Base-by-base conservation (phyloP, 768 basidiomycete species). In the Tremella fuciformis region DNA sequence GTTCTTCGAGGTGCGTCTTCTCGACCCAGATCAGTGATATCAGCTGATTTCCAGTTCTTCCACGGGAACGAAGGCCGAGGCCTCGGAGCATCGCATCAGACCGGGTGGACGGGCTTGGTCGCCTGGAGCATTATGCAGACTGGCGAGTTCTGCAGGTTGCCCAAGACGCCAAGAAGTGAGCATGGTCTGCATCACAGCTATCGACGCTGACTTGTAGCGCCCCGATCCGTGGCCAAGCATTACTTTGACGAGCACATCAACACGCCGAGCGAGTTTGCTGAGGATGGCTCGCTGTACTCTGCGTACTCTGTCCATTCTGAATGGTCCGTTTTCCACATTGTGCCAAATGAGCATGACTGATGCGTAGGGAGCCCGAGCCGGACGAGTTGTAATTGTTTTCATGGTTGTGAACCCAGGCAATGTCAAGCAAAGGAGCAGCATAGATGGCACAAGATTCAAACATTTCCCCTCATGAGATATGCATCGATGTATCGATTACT, bases 51-150 rank as follows among this genome's bases (percentile, higher is more conserved):
- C 25, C 64, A 92, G 88, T 97, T 87, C 80, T 98, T 98, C 86
- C 88, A 97, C 75, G 94, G 86, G 13, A 91, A 99, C 66, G 86
- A 82, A 57, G 96, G 96, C 18, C 84, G 86, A 58, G 96, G 96
- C 18, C 82, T 99, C 13, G 96, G 96, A 40, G 96, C 94, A 2
- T 96, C 92, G 4, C 96, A 99, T 78, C 96, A 99, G 77, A 97
- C 93, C 61, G 96, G 96, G 66, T 99, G 94, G 93, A 79, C 76
- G 6, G 78, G 77, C 56, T 48, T 70, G n/a, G 64, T 76, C 39
- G 69, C 69, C 13, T 74, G 87, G 71, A 78, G 82, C 63, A 92
- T 97, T 65, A 78, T 93, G 67, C 92, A 94, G 76, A 91, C 66
- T 44, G 75, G 75, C 57, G 75, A 76, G 25, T 88, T 81, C 57